Evolutionary conservation across 108 stramenopile species (phyloP).

Genomic region (Discostella pseudostelligera): DNA sequence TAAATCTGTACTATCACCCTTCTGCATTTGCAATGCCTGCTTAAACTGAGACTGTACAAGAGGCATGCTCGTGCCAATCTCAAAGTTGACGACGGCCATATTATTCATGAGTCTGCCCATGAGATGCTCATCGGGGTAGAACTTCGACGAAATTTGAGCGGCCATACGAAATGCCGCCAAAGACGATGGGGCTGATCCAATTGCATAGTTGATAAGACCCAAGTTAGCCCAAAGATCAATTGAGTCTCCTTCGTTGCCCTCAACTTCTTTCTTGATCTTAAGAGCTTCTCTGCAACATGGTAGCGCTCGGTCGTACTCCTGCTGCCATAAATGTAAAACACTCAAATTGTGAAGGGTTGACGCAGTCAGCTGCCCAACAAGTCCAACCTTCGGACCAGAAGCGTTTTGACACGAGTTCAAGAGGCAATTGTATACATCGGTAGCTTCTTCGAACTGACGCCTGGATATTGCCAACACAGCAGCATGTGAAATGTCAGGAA

Average conservation of each 20-base stretch:
- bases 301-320: conserved; percentile 32
- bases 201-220: conserved; percentile 33
- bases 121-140: conserved; percentile 4
- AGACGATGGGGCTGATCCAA: conserved; percentile 21
- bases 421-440: conserved; percentile 26
- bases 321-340: conserved; percentile 32
- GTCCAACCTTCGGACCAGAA: conserved; percentile 20
- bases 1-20: neutral
- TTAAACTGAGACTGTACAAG: conserved; percentile 20
- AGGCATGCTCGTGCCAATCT: conserved; percentile 13
- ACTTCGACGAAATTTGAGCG: conserved; percentile 8
- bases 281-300: conserved; percentile 25
- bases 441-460: conserved; percentile 28
- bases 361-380: conserved; percentile 35
- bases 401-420: conserved; percentile 27
- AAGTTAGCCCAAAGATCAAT: conserved; percentile 35
- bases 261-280: conserved; percentile 17
- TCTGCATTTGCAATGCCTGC: conserved; percentile 25
- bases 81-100: conserved; percentile 23
- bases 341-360: conserved; percentile 39
- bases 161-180: conserved; percentile 35
- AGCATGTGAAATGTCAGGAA: conserved; percentile 25
- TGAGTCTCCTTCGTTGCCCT: neutral
- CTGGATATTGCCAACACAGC: conserved; percentile 12
- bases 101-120: conserved; percentile 28